Percentiles rank a stretch among this genome's conserved stretches.
Conservation (phyloP, 2,329 filamentous ascomycete species). For the Phialophora macrospora region DNA sequence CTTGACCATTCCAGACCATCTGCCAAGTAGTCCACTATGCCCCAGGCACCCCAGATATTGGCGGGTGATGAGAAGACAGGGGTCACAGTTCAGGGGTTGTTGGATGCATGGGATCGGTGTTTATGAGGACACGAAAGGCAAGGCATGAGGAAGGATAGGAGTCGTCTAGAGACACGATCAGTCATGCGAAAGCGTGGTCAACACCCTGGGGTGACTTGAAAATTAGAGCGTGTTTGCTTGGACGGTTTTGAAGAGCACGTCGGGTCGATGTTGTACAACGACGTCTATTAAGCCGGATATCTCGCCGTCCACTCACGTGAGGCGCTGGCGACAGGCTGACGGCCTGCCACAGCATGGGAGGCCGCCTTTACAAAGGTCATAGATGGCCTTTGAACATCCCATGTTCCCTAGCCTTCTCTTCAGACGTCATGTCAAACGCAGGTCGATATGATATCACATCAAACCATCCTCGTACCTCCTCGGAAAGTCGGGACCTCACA, state of each 20-base stretch:
- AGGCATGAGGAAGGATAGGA: neutral
- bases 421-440: neutral
- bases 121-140: constrained; percentile 17
- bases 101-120: constrained; percentile 40
- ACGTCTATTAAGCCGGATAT: neutral
- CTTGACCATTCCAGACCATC: constrained; percentile 38
- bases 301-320: neutral
- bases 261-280: neutral
- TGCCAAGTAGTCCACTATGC: constrained; percentile 40
- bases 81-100: constrained; percentile 37
- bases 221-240: neutral
- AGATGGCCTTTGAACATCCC: neutral
- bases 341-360: neutral
- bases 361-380: neutral
- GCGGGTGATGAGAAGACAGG: constrained; percentile 36
- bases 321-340: neutral
- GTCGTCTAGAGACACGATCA: neutral
- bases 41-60: constrained; percentile 38
- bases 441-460: too few species aligned
- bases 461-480: too few species aligned
- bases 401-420: neutral
- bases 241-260: neutral
- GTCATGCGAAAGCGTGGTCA: neutral
- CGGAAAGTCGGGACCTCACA: neutral
- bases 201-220: neutral